These are phyloP conservation scores for Erythrophleum ivorense DNA, from an alignment of 331 rosid species.

Conservation along the genomic window DNA sequence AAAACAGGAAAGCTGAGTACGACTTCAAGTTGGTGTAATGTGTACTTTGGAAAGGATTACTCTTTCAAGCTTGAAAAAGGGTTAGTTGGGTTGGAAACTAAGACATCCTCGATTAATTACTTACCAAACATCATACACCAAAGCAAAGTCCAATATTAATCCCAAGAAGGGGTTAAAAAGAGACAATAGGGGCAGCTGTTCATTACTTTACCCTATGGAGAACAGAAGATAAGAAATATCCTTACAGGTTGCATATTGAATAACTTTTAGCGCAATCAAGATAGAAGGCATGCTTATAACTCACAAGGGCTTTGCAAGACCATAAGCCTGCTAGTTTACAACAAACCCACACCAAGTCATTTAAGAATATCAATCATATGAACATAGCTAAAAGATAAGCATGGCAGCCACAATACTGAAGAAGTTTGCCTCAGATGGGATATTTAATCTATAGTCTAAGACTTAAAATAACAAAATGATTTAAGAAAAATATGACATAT, in stretches of 20 bases:
- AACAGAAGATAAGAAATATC: constrained; percentile 38
- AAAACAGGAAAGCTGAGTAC: not conserved
- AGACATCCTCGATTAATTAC: constrained; percentile 1
- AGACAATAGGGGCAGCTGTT: not conserved
- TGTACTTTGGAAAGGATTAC: constrained; percentile 3
- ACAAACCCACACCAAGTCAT: not conserved
- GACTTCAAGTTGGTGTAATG: constrained; percentile 16
- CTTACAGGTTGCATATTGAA: constrained; percentile 96
- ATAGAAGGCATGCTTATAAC: constrained; percentile 95
- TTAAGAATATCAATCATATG: not conserved
- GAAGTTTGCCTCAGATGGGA: not conserved
- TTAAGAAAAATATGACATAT: not conserved
- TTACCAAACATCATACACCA: not conserved
- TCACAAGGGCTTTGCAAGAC: constrained; percentile 97
- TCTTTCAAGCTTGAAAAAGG: not conserved
- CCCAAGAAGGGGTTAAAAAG: not conserved
- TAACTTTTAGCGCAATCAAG: constrained; percentile 97
- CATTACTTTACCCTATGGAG: constrained; percentile 8
- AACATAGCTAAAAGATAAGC: not conserved
- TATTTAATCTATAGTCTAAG: not conserved
- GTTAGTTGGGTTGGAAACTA: constrained; percentile 10
- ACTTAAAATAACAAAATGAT: too few species aligned
- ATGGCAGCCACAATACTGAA: not conserved
- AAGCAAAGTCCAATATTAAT: constrained; percentile 20
- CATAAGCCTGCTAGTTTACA: constrained; percentile 36